phyloP scores from a whole-genome alignment of 2,329 filamentous ascomycete genomes.

The Sphaerulina vaccinii region DNA sequence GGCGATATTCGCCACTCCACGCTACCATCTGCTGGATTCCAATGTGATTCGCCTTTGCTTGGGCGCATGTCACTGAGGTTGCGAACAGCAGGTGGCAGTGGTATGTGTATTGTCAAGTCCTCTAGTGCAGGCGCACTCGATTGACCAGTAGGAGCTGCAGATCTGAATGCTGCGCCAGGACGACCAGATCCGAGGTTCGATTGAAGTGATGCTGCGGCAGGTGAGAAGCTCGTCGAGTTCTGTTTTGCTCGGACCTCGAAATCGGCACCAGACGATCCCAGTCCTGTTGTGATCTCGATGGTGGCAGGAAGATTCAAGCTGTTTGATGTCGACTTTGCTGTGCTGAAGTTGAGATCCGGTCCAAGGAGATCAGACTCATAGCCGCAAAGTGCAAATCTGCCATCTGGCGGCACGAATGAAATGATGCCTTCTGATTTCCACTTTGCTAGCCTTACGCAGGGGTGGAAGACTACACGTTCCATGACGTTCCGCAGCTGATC shows the following conservation, averaged over 20 bases:
- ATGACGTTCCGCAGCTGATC: constrained; percentile 55
- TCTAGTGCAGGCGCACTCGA: constrained; percentile 56
- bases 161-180: constrained; percentile 25
- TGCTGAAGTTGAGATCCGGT: constrained; percentile 49
- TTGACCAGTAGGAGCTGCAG: constrained; percentile 24
- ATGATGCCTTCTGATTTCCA: constrained; percentile 89
- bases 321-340: constrained; percentile 20
- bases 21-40: constrained; percentile 67
- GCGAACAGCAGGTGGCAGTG: constrained; percentile 74
- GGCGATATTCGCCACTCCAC: constrained; percentile 81
- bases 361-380: constrained; percentile 93
- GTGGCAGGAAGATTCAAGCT: constrained; percentile 75
- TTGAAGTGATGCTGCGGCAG: constrained; percentile 33
- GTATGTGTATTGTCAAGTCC: constrained; percentile 74
- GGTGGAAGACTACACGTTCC: constrained; percentile 90
- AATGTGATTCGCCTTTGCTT: constrained; percentile 78
- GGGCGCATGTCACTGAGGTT: constrained; percentile 81
- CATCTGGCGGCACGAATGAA: constrained; percentile 95
- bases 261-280: constrained; percentile 73
- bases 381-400: constrained; percentile 85
- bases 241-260: constrained; percentile 81
- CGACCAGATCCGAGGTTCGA: constrained; percentile 28
- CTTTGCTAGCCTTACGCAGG: constrained; percentile 83
- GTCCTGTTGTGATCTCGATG: constrained; percentile 75
- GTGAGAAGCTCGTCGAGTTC: constrained; percentile 22